phyloP scores from a whole-genome alignment of 768 basidiomycete species.

The Serendipita sp. region DNA sequence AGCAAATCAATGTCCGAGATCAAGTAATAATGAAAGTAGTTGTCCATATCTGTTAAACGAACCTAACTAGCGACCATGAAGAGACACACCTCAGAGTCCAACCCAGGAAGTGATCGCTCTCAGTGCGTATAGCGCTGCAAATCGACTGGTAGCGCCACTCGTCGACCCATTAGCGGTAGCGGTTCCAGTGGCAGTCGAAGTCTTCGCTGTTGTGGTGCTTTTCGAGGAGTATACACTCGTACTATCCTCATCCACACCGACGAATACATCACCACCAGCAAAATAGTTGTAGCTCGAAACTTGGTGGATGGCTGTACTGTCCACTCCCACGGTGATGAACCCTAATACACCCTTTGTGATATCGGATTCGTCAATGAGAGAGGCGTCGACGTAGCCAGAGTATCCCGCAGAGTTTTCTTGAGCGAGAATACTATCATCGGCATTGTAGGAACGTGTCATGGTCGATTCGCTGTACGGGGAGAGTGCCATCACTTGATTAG shows the following conservation, averaged over 20 bases:
- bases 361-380: conserved; percentile 15
- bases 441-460: conserved; percentile 17
- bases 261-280: neutral
- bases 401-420: conserved; percentile 14
- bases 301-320: neutral
- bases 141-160: neutral
- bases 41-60: no score
- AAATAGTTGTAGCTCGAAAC: conserved; percentile 4
- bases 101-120: no score
- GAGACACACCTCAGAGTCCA: no score
- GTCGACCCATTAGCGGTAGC: neutral
- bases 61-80: no score
- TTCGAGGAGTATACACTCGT: neutral
- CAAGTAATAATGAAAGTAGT: no score
- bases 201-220: neutral
- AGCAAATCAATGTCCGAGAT: no score
- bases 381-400: conserved; percentile 17
- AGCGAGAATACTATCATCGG: conserved; percentile 19
- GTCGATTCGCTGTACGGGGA: conserved; percentile 18
- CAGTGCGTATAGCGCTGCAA: neutral
- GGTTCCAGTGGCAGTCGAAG: neutral
- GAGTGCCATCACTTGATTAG: conserved; percentile 16
- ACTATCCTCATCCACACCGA: neutral
- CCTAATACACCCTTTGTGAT: conserved; percentile 20
- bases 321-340: conserved; percentile 14